These are phyloP conservation scores for Arabidopsis hybrid DNA, from an alignment of 441 rosid genomes.

Conservation along the genomic window DNA sequence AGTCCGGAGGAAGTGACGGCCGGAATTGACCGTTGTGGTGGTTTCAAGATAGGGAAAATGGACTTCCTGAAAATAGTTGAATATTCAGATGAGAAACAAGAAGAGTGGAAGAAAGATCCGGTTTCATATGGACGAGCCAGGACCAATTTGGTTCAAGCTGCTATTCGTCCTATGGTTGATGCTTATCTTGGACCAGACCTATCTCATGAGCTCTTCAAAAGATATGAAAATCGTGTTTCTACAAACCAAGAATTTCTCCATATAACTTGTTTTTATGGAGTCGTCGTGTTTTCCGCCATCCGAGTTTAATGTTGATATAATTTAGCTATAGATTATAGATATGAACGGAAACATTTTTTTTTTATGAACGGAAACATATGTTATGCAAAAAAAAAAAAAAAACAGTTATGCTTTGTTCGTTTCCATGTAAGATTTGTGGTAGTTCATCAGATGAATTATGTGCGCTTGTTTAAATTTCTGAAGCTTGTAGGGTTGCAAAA, in stretches of 20 bases:
- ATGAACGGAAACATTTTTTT: not conserved
- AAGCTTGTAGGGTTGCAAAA: not conserved
- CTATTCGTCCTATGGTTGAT: constrained; percentile 55
- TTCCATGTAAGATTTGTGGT: constrained; percentile 6
- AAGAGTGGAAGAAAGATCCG: constrained; percentile 61
- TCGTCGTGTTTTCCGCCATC: constrained; percentile 50
- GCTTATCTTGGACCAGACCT: constrained; percentile 57
- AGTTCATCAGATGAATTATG: constrained; percentile 3
- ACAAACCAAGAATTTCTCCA: constrained; percentile 49
- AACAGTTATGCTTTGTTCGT: not conserved
- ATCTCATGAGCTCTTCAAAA: constrained; percentile 51
- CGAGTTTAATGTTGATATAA: constrained; percentile 37
- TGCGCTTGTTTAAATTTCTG: not conserved
- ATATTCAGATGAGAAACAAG: constrained; percentile 52
- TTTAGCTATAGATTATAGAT: not conserved
- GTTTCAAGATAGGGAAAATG: constrained; percentile 55
- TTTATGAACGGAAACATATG: too few species aligned
- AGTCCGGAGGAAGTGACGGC: constrained; percentile 59
- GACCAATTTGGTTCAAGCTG: constrained; percentile 58
- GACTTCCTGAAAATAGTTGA: constrained; percentile 55
- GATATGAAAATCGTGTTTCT: constrained; percentile 51
- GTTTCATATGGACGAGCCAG: constrained; percentile 58
- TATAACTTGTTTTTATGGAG: constrained; percentile 57
- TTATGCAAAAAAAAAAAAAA: not conserved
- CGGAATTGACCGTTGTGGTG: constrained; percentile 51